phyloP scores from a whole-genome alignment of 352 stramenopile species.

The Globisporangium heterothallicum region DNA sequence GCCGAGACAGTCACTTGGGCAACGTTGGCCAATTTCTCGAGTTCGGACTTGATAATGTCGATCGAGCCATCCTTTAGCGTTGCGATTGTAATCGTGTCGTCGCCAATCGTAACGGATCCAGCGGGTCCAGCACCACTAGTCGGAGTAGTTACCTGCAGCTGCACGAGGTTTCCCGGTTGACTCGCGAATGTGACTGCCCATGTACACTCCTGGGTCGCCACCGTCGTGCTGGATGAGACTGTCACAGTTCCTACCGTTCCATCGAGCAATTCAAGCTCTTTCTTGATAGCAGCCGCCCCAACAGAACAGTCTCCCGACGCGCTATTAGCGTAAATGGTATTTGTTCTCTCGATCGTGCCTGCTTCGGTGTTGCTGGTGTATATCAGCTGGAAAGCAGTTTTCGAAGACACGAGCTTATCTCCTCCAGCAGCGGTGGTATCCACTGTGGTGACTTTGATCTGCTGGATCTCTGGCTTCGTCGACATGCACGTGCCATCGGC shows the following conservation, averaged over 20 bases:
- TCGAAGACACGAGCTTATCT: constrained; percentile 84
- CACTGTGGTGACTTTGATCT: constrained; percentile 84
- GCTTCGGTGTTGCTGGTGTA: constrained; percentile 74
- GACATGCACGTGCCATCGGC: constrained; percentile 56
- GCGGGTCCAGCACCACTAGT: constrained; percentile 29
- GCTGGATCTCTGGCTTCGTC: constrained; percentile 79
- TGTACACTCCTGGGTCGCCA: constrained; percentile 69
- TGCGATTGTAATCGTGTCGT: constrained; percentile 80
- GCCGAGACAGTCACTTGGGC: constrained; percentile 85
- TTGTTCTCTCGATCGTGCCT: constrained; percentile 53
- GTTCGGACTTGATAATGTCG: constrained; percentile 93
- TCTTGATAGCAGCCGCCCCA: constrained; percentile 43
- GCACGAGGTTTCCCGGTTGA: constrained; percentile 79
- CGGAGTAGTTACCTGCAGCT: constrained; percentile 60
- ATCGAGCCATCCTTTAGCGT: constrained; percentile 77
- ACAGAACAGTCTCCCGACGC: constrained; percentile 73
- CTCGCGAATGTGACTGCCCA: constrained; percentile 90
- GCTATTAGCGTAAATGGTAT: constrained; percentile 78
- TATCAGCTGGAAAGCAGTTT: constrained; percentile 82
- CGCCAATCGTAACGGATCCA: constrained; percentile 42
- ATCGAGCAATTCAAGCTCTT: constrained; percentile 40
- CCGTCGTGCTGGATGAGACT: constrained; percentile 35
- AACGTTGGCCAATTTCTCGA: constrained; percentile 89
- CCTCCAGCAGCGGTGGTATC: constrained; percentile 89
- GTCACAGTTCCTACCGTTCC: constrained; percentile 35